These are phyloP conservation scores for Ustanciosporium gigantosporum DNA, from an alignment of 1,284 basidiomycete genomes.

Conservation along the genomic window DNA sequence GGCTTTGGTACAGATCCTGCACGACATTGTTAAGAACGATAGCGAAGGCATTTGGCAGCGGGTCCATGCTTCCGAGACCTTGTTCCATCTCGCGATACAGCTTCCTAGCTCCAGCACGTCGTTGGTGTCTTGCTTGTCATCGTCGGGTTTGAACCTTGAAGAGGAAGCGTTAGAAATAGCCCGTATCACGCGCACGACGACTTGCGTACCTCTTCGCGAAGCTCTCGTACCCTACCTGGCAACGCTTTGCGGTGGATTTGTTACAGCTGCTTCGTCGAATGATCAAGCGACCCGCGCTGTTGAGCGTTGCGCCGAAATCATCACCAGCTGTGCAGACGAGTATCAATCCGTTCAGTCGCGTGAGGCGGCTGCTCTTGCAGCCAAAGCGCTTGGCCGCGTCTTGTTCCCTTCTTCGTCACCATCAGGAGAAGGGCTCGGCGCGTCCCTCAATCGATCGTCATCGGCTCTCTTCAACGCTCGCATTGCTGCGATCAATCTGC, in stretches of 20 bases:
- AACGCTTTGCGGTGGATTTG: conserved; percentile 18
- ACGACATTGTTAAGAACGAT: conserved; percentile 6
- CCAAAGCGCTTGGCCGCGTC: conserved; percentile 13
- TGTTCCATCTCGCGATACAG: conserved; percentile 12
- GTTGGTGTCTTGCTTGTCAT: no score
- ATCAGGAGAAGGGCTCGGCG: background rate
- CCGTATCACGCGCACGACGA: conserved; percentile 10
- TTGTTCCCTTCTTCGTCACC: conserved; percentile 13
- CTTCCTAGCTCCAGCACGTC: no score
- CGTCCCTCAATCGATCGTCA: background rate
- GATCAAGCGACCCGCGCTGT: background rate
- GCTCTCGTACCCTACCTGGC: conserved; percentile 43
- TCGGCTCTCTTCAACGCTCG: conserved; percentile 22
- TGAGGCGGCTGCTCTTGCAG: conserved; percentile 23
- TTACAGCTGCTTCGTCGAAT: background rate
- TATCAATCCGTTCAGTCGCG: conserved; percentile 37
- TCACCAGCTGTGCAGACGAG: conserved; percentile 28
- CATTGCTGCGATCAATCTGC: conserved; percentile 28
- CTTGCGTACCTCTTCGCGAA: conserved; percentile 34
- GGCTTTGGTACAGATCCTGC: conserved; percentile 1
- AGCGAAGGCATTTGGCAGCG: conserved; percentile 35
- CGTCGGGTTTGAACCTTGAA: background rate
- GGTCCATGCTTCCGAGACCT: conserved; percentile 18
- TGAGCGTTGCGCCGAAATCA: conserved; percentile 7
- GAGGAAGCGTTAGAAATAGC: conserved; percentile 2